Evolutionary conservation across 495 filamentous ascomycete species (phyloP).

Genomic region (Aspergillus leporis): DNA sequence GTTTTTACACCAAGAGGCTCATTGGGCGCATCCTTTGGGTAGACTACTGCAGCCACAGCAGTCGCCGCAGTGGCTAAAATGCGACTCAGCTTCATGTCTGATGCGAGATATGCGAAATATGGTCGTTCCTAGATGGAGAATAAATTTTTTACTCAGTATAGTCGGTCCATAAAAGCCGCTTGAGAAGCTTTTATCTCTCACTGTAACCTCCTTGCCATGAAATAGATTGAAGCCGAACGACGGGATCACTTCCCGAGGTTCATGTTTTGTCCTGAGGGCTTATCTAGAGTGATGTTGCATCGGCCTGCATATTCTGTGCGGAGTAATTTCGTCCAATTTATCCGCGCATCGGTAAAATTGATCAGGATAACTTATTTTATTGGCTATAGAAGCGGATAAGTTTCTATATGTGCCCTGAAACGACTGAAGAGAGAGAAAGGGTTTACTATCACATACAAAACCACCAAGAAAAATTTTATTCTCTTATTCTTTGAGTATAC

Average conservation of each 20-base stretch:
- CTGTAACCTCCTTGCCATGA: not conserved
- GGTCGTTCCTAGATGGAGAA: not conserved
- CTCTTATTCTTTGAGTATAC: too few species aligned
- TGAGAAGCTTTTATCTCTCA: not conserved
- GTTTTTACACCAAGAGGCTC: conserved; percentile 57
- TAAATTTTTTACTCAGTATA: not conserved
- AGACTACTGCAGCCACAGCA: not conserved
- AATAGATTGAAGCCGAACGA: not conserved
- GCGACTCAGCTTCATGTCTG: not conserved
- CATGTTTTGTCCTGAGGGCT: not conserved
- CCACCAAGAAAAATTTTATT: too few species aligned
- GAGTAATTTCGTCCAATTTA: not conserved
- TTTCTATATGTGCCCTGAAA: too few species aligned
- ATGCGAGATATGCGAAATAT: not conserved
- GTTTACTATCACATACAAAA: too few species aligned
- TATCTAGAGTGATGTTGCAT: not conserved
- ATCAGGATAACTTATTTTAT: not conserved
- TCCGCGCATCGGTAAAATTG: not conserved
- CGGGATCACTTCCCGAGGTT: not conserved
- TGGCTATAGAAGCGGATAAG: too few species aligned
- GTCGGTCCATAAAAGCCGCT: not conserved
- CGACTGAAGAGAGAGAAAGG: too few species aligned
- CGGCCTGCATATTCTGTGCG: not conserved
- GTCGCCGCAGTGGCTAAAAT: not conserved
- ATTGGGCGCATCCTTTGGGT: conserved; percentile 23